These are phyloP conservation scores for Exobasidium cylindrosporum DNA, from an alignment of 1,284 basidiomycete genomes.

Conservation along the genomic window DNA sequence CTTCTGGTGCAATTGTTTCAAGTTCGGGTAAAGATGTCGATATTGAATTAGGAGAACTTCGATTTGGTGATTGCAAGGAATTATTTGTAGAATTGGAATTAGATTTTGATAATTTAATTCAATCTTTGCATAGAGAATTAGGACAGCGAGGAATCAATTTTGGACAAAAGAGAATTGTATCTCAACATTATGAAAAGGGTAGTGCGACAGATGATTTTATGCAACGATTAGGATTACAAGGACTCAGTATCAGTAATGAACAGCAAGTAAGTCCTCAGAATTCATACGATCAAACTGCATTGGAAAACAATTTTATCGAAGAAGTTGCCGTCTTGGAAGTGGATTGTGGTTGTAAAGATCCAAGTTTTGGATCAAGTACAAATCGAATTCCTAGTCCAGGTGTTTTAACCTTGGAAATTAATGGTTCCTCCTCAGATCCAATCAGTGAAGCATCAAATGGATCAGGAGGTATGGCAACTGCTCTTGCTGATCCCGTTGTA, in stretches of 20 bases:
- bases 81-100: slow-evolving; percentile 49
- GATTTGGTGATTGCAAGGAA: slow-evolving; percentile 45
- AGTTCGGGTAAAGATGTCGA: slow-evolving; percentile 87
- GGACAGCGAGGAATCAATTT: not conserved
- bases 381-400: slow-evolving; percentile 31
- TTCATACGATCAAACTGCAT: not conserved
- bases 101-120: slow-evolving; percentile 28
- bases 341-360: slow-evolving; percentile 42
- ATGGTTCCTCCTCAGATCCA: slow-evolving; percentile 37
- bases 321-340: slow-evolving; percentile 48
- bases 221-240: slow-evolving; percentile 45
- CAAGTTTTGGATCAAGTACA: slow-evolving; percentile 27
- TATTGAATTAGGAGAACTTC: slow-evolving; percentile 79
- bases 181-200: slow-evolving; percentile 31
- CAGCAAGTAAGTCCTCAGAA: not conserved
- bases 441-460: slow-evolving; percentile 19
- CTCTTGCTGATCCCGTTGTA: slow-evolving; percentile 42
- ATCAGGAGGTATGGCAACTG: slow-evolving; percentile 22
- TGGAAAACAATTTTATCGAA: slow-evolving; percentile 36
- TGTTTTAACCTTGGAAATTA: slow-evolving; percentile 44
- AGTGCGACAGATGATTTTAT: slow-evolving; percentile 50
- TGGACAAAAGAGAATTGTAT: slow-evolving; percentile 13
- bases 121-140: slow-evolving; percentile 9
- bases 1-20: slow-evolving; percentile 63
- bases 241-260: slow-evolving; percentile 30